Percentiles rank a stretch among this genome's conserved stretches.
phyloP scores from a whole-genome alignment of 129 eudicot species.

The Smallanthus sonchifolius region DNA sequence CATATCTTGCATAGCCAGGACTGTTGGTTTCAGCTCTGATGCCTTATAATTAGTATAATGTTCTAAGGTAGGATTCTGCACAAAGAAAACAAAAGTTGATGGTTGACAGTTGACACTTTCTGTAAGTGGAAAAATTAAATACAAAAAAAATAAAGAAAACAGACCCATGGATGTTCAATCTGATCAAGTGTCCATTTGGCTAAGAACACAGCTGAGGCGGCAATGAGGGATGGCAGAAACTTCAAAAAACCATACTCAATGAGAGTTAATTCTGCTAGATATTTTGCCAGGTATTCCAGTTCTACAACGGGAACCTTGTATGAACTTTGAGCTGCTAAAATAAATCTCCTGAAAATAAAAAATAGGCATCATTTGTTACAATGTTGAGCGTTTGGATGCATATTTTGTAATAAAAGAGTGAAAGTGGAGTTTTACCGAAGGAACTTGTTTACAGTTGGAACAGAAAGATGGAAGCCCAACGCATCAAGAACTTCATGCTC shows the following conservation, averaged over 20 bases:
- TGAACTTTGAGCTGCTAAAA: conserved; percentile 83
- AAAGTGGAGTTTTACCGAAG: conserved; percentile 48
- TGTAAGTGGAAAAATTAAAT: neutral
- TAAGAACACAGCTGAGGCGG: conserved; percentile 91
- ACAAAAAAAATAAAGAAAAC: conserved; percentile 23
- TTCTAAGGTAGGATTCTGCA: conserved; percentile 89
- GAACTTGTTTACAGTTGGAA: conserved; percentile 71
- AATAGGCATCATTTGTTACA: neutral
- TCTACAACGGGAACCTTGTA: conserved; percentile 70
- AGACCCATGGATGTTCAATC: conserved; percentile 80
- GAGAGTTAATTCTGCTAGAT: conserved; percentile 83
- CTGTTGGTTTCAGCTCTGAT: conserved; percentile 54
- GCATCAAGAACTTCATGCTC: conserved; percentile 66
- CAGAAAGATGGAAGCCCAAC: conserved; percentile 63
- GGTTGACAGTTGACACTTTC: neutral
- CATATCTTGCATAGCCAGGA: conserved; percentile 63
- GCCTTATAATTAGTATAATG: conserved; percentile 61
- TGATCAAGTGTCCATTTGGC: conserved; percentile 97
- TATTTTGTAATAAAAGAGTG: neutral
- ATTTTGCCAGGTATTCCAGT: conserved; percentile 75
- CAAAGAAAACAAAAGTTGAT: neutral
- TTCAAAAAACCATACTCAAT: conserved; percentile 66
- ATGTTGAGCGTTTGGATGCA: neutral
- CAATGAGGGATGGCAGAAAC: conserved; percentile 77
- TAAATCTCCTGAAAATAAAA: conserved; percentile 61